These are phyloP conservation scores for Dentipellis fragilis DNA, from an alignment of 768 basidiomycete genomes.

Conservation along the genomic window DNA sequence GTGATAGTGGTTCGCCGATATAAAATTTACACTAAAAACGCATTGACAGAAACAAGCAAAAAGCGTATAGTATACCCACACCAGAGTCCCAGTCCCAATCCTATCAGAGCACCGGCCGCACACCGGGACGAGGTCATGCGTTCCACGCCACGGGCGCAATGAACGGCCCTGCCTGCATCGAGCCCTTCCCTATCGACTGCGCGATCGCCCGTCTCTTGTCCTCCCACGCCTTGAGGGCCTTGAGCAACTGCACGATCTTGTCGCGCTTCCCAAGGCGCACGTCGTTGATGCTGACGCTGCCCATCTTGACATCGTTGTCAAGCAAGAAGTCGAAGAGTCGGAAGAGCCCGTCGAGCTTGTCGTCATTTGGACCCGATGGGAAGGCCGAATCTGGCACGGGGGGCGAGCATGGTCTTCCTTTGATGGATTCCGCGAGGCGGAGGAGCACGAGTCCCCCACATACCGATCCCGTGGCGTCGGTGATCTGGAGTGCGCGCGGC, in stretches of 20 bases:
- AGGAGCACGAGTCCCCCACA: slow-evolving; percentile 72
- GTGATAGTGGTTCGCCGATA: too few relatives aligned
- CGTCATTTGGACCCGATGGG: slow-evolving; percentile 54
- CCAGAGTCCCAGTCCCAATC: too few relatives aligned
- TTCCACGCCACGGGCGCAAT: slow-evolving; percentile 9
- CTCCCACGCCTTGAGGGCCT: slow-evolving; percentile 70
- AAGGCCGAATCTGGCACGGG: slow-evolving; percentile 76
- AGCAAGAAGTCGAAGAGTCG: slow-evolving; percentile 86
- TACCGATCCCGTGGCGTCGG: slow-evolving; percentile 29
- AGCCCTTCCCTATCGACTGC: slow-evolving; percentile 34
- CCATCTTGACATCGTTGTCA: slow-evolving; percentile 88
- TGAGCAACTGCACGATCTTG: slow-evolving; percentile 73
- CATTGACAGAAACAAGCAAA: too few relatives aligned
- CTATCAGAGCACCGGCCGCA: too few relatives aligned
- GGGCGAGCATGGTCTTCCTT: slow-evolving; percentile 53
- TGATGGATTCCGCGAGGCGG: slow-evolving; percentile 77
- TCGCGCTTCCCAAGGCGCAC: slow-evolving; percentile 72
- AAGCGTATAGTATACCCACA: too few relatives aligned
- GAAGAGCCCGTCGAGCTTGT: slow-evolving; percentile 83
- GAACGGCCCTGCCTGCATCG: slow-evolving; percentile 20
- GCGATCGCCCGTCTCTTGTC: slow-evolving; percentile 56
- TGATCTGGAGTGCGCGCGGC: slow-evolving; percentile 51
- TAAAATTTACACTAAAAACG: too few relatives aligned
- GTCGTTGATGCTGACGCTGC: slow-evolving; percentile 89
- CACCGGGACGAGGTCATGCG: not conserved